phyloP scores from a whole-genome alignment of 2,329 filamentous ascomycete genomes.

The Amauroascus verrucosus region DNA sequence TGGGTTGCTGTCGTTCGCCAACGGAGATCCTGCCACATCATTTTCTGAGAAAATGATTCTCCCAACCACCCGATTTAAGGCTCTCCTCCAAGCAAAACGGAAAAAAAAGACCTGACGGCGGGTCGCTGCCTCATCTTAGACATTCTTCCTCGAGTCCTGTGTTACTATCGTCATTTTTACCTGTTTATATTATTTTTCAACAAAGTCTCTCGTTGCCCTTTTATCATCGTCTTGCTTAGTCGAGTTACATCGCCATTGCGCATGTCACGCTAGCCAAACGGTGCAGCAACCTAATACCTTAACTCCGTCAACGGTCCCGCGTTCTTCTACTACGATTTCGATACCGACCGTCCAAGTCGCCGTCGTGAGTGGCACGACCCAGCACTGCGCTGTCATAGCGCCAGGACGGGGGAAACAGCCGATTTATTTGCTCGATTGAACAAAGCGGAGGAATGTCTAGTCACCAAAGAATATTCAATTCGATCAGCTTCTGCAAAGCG shows the following conservation, averaged over 20 bases:
- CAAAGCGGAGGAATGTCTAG: not conserved
- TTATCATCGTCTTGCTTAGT: not conserved
- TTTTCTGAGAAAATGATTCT: not conserved
- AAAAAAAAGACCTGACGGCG: not conserved
- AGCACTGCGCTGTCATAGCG: slow-evolving; percentile 7
- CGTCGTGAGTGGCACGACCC: not conserved
- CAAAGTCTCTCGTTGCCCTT: not conserved
- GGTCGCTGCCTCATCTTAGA: not conserved
- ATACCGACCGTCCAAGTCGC: slow-evolving; percentile 1
- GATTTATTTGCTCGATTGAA: not conserved
- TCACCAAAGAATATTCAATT: not conserved
- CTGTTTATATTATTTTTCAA: not conserved
- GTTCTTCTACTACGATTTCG: not conserved
- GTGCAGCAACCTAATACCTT: no score
- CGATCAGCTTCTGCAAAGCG: slow-evolving; percentile 6
- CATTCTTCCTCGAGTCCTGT: slow-evolving; percentile 1
- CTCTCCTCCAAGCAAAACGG: not conserved
- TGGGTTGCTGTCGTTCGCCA: not conserved
- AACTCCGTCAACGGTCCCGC: not conserved
- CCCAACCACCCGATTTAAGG: slow-evolving; percentile 13
- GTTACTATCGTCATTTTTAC: not conserved
- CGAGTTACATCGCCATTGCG: not conserved
- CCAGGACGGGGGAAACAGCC: not conserved
- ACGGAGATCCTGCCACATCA: slow-evolving; percentile 11
- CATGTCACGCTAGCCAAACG: not conserved